These are phyloP conservation scores for Pilaira anomala DNA, from an alignment of 192 early-diverging fungal species.

Conservation along the genomic window DNA sequence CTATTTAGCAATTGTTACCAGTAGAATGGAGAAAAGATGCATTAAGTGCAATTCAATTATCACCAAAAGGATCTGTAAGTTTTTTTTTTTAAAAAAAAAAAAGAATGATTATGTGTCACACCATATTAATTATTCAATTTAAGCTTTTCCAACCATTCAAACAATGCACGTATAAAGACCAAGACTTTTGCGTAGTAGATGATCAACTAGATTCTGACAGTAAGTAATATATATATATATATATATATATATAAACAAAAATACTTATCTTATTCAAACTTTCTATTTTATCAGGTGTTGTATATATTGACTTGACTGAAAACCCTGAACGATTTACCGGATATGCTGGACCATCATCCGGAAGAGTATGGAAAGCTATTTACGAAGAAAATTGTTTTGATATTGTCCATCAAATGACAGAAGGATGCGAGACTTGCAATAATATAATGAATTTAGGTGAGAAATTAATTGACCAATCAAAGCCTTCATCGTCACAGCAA, in stretches of 20 bases:
- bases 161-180: constrained; percentile 59
- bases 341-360: constrained; percentile 85
- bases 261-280: neutral
- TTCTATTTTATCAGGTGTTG: constrained; percentile 48
- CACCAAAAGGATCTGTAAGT: constrained; percentile 52
- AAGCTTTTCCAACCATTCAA: constrained; percentile 55
- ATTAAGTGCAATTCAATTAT: constrained; percentile 71
- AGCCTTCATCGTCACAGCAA: neutral
- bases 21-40: constrained; percentile 52
- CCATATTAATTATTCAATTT: too few species aligned
- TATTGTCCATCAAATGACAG: constrained; percentile 56
- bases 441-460: constrained; percentile 22
- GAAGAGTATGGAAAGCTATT: constrained; percentile 92
- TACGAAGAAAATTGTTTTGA: constrained; percentile 98
- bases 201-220: constrained; percentile 59
- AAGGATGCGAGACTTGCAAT: constrained; percentile 37
- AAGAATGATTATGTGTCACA: neutral
- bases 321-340: constrained; percentile 98
- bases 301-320: constrained; percentile 84
- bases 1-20: constrained; percentile 40
- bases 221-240: neutral
- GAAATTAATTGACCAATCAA: neutral
- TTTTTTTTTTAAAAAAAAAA: too few species aligned
- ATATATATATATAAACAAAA: neutral
- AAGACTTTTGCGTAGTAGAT: constrained; percentile 88